phyloP scores from a whole-genome alignment of 2,329 filamentous ascomycete species.

The Colletotrichum abscissum region DNA sequence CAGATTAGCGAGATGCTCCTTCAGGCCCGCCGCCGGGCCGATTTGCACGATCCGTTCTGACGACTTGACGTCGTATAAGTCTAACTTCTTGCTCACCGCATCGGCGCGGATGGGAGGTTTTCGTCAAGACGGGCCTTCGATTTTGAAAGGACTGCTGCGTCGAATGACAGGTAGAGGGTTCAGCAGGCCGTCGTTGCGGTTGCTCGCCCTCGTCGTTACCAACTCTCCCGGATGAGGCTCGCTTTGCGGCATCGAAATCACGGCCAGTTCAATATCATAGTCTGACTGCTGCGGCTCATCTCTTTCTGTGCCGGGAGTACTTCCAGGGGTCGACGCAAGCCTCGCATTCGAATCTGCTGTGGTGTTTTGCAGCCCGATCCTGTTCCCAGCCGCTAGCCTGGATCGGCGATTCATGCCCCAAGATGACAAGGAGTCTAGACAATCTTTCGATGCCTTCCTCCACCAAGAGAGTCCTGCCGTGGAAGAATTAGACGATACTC shows the following conservation, averaged over 20 bases:
- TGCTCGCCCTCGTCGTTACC: background rate
- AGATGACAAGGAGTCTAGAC: conserved; percentile 2
- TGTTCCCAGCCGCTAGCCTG: background rate
- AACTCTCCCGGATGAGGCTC: conserved; percentile 2
- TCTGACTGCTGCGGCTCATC: conserved; percentile 15
- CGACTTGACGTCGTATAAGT: background rate
- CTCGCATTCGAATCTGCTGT: background rate
- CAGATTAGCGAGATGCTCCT: background rate
- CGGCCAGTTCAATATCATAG: conserved; percentile 23
- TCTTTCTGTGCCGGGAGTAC: background rate
- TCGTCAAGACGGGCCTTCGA: background rate
- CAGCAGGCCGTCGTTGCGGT: background rate
- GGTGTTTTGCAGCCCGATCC: background rate
- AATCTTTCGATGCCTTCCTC: background rate
- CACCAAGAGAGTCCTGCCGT: background rate
- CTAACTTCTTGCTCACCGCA: background rate
- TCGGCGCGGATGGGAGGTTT: background rate
- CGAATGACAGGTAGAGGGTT: conserved; percentile 8
- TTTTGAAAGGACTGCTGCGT: conserved; percentile 12
- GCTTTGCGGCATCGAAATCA: background rate
- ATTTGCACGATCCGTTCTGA: too few species aligned
- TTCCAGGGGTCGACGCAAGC: background rate
- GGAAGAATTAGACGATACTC: background rate
- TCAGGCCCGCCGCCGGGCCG: too few species aligned
- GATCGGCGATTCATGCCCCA: background rate